Conservation (phyloP, 2,329 filamentous ascomycete species). For the Microcyclospora pomicola region DNA sequence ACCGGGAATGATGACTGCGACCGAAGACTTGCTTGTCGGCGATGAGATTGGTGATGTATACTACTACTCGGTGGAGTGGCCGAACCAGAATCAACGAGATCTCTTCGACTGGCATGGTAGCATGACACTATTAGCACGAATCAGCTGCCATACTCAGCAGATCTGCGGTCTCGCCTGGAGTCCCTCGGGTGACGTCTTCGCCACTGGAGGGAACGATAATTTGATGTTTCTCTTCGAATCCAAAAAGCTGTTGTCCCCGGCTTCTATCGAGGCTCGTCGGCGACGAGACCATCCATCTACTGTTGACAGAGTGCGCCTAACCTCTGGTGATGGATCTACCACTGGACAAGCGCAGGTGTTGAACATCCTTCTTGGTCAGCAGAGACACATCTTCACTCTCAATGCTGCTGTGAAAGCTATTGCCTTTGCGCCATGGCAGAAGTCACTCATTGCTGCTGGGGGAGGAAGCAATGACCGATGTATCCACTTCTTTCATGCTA, state of each 20-base stretch:
- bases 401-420: conserved; percentile 90
- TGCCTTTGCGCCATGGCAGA: conserved; percentile 90
- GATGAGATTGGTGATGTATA: conserved; percentile 73
- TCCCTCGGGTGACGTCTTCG: conserved; percentile 58
- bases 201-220: conserved; percentile 88
- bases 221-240: conserved; percentile 68
- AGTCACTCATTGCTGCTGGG: conserved; percentile 73
- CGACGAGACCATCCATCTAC: neutral
- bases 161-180: conserved; percentile 92
- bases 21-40: conserved; percentile 75
- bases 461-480: conserved; percentile 89
- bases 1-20: conserved; percentile 42
- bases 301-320: conserved; percentile 7
- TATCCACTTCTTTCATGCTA: conserved; percentile 89
- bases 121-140: conserved; percentile 62
- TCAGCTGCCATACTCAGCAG: conserved; percentile 72
- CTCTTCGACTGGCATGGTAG: conserved; percentile 63
- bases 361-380: conserved; percentile 27
- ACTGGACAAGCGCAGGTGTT: conserved; percentile 20
- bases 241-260: conserved; percentile 34
- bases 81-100: conserved; percentile 42
- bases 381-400: conserved; percentile 60
- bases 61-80: conserved; percentile 85
- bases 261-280: neutral
- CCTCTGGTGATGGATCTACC: conserved; percentile 1